A percentile compares a stretch with the other conserved stretches of the same genome.
phyloP scores from a whole-genome alignment of 2,329 filamentous ascomycete species.

The Penicillium sp. region DNA sequence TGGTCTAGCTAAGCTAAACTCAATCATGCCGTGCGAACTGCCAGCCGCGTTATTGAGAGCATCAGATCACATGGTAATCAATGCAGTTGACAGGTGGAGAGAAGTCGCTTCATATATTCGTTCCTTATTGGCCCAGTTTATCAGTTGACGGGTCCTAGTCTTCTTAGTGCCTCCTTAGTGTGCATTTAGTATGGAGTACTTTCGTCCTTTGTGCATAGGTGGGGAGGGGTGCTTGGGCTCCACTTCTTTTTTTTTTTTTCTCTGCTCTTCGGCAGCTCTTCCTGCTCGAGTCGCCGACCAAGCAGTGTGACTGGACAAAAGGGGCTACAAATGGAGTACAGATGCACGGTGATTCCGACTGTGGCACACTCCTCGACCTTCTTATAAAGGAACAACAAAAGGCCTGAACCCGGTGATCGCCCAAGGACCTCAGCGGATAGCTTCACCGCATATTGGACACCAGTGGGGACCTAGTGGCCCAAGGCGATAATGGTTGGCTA shows the following conservation, averaged over 20 bases:
- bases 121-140: constrained; percentile 11
- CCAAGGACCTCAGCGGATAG: constrained; percentile 15
- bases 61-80: constrained; percentile 9
- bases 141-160: constrained; percentile 1
- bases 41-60: not conserved
- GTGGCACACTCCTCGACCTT: not conserved
- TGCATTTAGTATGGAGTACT: not conserved
- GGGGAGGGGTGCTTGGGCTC: not conserved
- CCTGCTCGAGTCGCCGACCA: not conserved
- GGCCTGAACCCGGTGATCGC: constrained; percentile 2
- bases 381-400: not conserved
- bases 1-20: not conserved
- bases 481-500: constrained; percentile 1
- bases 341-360: not conserved
- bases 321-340: not conserved
- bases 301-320: not conserved
- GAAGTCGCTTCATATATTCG: constrained; percentile 2
- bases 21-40: not conserved
- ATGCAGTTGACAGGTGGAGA: constrained; percentile 20
- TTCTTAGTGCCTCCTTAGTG: constrained; percentile 1
- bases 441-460: constrained; percentile 24
- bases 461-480: constrained; percentile 8
- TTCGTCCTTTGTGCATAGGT: not conserved
- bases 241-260: not conserved
- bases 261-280: not conserved